Base-by-base conservation (phyloP, 2,329 filamentous ascomycete species). In the Monosporascus sp. region DNA sequence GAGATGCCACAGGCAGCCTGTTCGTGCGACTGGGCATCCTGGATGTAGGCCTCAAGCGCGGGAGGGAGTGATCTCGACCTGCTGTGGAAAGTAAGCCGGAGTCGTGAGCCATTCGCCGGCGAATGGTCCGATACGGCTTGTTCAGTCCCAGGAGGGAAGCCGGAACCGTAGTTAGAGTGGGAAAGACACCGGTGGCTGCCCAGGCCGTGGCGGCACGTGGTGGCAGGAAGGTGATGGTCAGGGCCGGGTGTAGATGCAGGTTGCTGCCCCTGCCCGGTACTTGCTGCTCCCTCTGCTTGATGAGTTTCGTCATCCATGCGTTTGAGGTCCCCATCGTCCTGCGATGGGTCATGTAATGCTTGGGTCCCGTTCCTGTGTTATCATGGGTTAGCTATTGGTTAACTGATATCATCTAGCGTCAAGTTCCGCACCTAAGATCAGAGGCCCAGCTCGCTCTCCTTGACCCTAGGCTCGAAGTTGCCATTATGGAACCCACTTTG, bases 11-110 rank as follows among this genome's bases (percentile, higher is more conserved):
- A 47, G 24, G 53, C 50, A 24, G 53, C 22, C 6, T 25, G 14
- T 24, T 55, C 51, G 17, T 55, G 44, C 6, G 36, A 27, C 34
- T 53, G 47, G 11, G n/a, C 9, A 4, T 51, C 53, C 5, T 50
- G 18, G 15, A 52, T 34, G 37, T 53, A 55, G 6, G 24, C 36
- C 24, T 50, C 31, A n/a, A 55, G 24, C 6, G 54, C 42, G 9
- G 44, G 44, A 7, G 54, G 48, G 14, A 41, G 15, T 15, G 39
- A 49, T 2, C 17, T 25, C 9, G 51, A 39, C 9, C 38, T 34
- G 6, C 27, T 18, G 4, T 47, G 36, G 14, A 24, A 18, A 38
- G 6, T 15, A 36, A 31, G 17, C 15, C 17, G 20, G 7, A 6
- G 11, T n/a, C 8, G 8, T 36, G 15, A 31, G 17, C 8, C 22